Conservation (phyloP, 176 grass and related monocot genomes). For the Urochloa ruziziensis region DNA sequence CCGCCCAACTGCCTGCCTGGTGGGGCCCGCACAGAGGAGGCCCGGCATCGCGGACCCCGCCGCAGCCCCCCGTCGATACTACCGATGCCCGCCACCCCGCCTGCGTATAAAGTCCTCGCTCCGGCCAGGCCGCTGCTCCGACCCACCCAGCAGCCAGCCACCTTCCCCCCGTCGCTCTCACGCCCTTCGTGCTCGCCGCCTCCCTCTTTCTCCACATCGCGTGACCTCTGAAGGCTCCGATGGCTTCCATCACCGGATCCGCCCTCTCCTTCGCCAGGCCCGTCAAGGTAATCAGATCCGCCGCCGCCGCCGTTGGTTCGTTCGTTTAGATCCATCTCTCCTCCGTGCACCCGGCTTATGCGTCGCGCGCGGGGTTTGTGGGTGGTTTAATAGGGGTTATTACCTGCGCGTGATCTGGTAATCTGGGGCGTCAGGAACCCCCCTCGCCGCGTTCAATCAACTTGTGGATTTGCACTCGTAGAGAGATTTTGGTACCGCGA, state of each 20-base stretch:
- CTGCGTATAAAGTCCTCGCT: background rate
- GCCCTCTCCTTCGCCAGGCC: slow-evolving; percentile 41
- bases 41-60: slow-evolving; percentile 29
- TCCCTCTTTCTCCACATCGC: background rate
- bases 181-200: slow-evolving; percentile 52
- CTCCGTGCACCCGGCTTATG: too few relatives aligned
- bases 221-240: too few relatives aligned
- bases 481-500: background rate
- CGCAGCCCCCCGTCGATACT: slow-evolving; percentile 34
- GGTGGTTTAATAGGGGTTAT: background rate
- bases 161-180: background rate
- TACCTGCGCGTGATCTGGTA: background rate
- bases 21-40: background rate
- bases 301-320: background rate
- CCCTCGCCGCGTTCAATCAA: background rate
- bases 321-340: background rate
- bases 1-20: background rate
- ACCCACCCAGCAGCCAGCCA: background rate
- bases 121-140: background rate
- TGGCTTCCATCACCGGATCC: slow-evolving; percentile 54
- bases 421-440: background rate
- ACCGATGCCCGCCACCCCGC: slow-evolving; percentile 5
- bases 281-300: slow-evolving; percentile 52
- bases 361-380: too few relatives aligned
- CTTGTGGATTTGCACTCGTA: background rate